Base-by-base conservation (phyloP, 768 basidiomycete species). In the Leccinum boreale region DNA sequence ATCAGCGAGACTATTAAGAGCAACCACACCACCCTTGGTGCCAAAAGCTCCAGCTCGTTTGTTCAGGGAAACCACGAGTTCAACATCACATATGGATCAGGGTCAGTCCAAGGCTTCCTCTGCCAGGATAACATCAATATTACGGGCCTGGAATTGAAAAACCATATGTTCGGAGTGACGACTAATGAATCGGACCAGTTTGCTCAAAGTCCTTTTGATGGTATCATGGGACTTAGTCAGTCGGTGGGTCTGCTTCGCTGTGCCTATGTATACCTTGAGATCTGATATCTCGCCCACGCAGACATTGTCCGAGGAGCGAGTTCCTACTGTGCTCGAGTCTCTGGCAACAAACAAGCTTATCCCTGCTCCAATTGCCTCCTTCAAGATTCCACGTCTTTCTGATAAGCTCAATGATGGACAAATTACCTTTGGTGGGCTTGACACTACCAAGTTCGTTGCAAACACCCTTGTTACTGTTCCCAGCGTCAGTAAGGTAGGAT, bases 351-450 rank as follows among this genome's bases (percentile, higher is more conserved):
- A 74, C 6, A 84, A 84, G 31, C 74, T 83, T 53, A 85, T 94
- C 56, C 60, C 74, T 28, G 77, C 80, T 7, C 79, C 89, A 2
- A 87, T 94, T 66, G 81, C 84, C 10, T 89, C 90, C 9, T 92
- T 82, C 81, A 92, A 89, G 75, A 84, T 95, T 56, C 79, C 89
- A 3, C 88, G 92, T 57, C 74, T 87, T 33, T 78, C 81, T 9
- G 90, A 93, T 67, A 74, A 79, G 64, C 68, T 73, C 19, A 75
- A 81, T 55, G 87, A 92, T 62, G 92, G 92, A 52, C 81, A 91
- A 73, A 80, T 94, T 58, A 91, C 91, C 8, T 89, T 94, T 61
- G 92, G 92, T 33, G 87, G 81, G 12, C 78, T 92, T 33, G 89
- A 94, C 72, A 12, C 74, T 9, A 76, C 81, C 60, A 91, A 92